Evolutionary conservation across 495 filamentous ascomycete species (phyloP), one percentile per base, ranked within the genome.

Genomic region (Glonium stellatum): DNA sequence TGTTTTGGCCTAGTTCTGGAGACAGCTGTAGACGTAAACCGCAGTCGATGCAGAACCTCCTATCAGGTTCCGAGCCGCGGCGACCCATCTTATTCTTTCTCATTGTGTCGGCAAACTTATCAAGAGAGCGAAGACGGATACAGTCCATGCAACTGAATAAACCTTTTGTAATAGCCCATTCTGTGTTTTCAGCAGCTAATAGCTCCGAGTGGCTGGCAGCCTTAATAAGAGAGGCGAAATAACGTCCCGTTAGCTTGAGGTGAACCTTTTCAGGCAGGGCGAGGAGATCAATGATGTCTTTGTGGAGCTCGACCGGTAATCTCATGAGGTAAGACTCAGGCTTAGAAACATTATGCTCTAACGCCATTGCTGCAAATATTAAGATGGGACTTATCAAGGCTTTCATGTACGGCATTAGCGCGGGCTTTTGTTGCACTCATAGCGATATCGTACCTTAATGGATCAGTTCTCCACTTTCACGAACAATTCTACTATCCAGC

Each of bases 271-370:
- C 63, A 21, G 55, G 44, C 18, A 63, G 22, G 0, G 55, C 50
- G 37, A 66, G 63, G 19, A 23, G 42, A 35, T 62, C 63, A 51
- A 59, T 53, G 34, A 66, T 66, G 25, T 62, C 56, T 13, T 18
- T 9, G 35, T 62, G 60, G 13, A 66, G 27, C 48, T 66, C 63
- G 50, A 57, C 15, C 37, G 63, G 63, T 39, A 66, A 60, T 13
- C 60, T 52, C 23, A 66, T 36, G 36, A 66, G 22, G 27, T 31
- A 31, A 31, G 27, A 31, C 3, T 31, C 27, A 31, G 27, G 27
- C 2, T 31, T 31, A 31, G 27, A 31, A 6, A 6, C 6, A 31
- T 31, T 31, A 31, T 31, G 27, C 27, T 31, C 27, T 31, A 6
- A 31, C 27, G 27, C 27, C 27, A 31, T 31, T 2, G 6, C 27